Base-by-base conservation (phyloP, 1,284 basidiomycete genomes). In the Stygiomarasmius scandens region DNA sequence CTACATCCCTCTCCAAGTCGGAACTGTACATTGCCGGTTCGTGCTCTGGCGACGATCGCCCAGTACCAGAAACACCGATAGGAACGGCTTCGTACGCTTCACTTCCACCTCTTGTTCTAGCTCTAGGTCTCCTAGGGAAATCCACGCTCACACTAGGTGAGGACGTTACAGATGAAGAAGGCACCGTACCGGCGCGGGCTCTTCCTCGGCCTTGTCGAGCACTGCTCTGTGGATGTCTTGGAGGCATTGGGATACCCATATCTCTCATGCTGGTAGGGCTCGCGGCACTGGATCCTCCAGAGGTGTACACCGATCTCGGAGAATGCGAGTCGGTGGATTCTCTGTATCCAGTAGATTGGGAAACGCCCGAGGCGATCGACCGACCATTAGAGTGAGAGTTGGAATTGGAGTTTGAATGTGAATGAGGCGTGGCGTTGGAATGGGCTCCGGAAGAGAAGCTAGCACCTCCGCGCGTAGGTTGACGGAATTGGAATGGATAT, bases 401-500 rank as follows among this genome's bases (percentile, higher is more conserved):
- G 34, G 74, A 78, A 2, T 58, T 34, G 16, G 56, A 62, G 67
- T 14, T 64, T 14, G 71, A 71, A 57, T 65, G 70, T 8, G 69
- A 66, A 58, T 66, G 66, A 5, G 62, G 63, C 41, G 52, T 61
- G 11, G 49, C 59, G 46, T 59, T 54, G 2, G 64, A 60, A 14
- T 58, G 72, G 5, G 65, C 69, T 14, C 73, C 64, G 41, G 77
- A 82, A 48, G 76, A 83, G 49, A 66, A 63, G 66, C 74, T 82
- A 14, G 55, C 49, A 29, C 73, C 72, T 0, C 79, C 78, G 23
- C 83, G 77, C 9, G 70, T 65, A 25, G 84, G 84, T 9, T 79
- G 78, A 24, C 85, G 81, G 72, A 84, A 83, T 57, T 83, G 78
- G 78, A 90, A 89, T 3, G 87, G 89, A 67, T 88, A 89, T 1